phyloP scores from a whole-genome alignment of 176 grass and related monocot species.

The Cenchrus fungigraminus region DNA sequence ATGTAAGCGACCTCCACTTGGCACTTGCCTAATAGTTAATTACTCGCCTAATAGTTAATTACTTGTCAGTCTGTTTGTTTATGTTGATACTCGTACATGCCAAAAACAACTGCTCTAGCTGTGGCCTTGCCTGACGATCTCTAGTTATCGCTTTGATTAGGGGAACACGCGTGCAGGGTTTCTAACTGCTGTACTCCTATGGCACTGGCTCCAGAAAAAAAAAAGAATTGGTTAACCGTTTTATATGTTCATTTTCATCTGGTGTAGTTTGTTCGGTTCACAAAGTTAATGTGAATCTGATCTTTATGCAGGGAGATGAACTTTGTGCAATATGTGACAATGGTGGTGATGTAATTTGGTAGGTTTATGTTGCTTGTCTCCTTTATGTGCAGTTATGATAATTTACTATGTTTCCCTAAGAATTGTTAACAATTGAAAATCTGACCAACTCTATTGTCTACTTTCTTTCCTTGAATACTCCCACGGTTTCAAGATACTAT shows the following conservation, averaged over 20 bases:
- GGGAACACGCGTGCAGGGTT: background rate
- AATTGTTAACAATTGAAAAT: conserved; percentile 5
- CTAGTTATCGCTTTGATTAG: background rate
- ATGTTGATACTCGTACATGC: background rate
- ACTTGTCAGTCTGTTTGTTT: background rate
- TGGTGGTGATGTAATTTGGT: conserved; percentile 53
- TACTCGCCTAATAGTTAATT: background rate
- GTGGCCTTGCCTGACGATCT: background rate
- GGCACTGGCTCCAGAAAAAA: background rate
- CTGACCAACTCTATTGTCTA: background rate
- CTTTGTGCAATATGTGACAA: conserved; percentile 65
- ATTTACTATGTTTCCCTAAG: background rate
- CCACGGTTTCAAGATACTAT: background rate
- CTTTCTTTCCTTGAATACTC: background rate
- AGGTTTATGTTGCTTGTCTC: conserved; percentile 23
- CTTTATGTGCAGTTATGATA: background rate
- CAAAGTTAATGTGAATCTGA: conserved; percentile 21
- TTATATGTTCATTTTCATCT: background rate
- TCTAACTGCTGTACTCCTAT: background rate
- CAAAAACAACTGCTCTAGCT: background rate
- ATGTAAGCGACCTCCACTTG: background rate
- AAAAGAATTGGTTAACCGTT: background rate
- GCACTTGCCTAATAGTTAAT: background rate
- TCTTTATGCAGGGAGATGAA: conserved; percentile 40
- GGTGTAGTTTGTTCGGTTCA: background rate